Conservation (phyloP, 345 rosid species). For the Psidium guajava region DNA sequence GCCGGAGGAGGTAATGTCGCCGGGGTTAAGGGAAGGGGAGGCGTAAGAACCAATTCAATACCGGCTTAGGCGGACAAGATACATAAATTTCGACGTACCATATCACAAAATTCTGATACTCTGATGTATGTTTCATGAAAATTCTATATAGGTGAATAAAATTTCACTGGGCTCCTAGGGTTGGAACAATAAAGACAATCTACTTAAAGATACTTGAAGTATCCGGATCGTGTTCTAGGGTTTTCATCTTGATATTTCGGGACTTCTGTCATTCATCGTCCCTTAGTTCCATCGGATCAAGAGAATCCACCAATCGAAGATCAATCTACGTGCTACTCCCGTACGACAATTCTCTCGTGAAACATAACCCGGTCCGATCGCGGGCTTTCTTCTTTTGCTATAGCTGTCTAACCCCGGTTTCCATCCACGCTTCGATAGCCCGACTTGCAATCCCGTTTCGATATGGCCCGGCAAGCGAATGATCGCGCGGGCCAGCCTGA, state of each 20-base stretch:
- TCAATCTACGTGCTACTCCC: neutral
- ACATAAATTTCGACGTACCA: too few relatives aligned
- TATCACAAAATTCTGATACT: neutral
- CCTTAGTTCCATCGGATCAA: too few relatives aligned
- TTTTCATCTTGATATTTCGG: too few relatives aligned
- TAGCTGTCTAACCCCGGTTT: neutral
- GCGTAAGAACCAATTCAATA: neutral
- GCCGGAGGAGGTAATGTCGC: neutral
- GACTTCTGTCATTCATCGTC: neutral
- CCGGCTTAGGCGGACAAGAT: neutral
- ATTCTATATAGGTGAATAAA: neutral
- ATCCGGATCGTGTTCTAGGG: too few relatives aligned
- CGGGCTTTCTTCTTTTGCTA: neutral
- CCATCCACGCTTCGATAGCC: neutral
- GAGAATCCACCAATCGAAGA: neutral
- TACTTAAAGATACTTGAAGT: neutral
- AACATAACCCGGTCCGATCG: neutral
- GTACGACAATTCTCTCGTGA: neutral
- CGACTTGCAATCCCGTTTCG: neutral
- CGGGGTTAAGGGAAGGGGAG: neutral
- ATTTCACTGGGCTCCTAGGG: neutral
- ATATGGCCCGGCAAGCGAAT: rapidly evolving
- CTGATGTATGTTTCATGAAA: neutral
- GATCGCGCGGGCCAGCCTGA: neutral
- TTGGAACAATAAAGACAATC: neutral